phyloP scores from a whole-genome alignment of 192 early-diverging fungal species.

The Backusella morwellensis region DNA sequence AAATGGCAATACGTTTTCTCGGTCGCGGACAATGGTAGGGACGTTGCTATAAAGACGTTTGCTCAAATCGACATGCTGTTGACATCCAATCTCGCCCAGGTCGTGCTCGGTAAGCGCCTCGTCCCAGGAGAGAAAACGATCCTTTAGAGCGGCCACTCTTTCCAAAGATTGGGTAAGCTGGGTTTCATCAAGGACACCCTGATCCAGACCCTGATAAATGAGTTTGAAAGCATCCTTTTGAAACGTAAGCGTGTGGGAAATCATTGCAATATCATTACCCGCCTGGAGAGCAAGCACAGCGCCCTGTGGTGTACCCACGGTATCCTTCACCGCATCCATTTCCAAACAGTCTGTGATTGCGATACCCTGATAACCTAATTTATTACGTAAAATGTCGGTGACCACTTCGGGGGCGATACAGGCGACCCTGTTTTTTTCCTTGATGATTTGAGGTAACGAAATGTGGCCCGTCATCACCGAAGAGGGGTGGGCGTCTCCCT shows the following conservation, averaged over 20 bases:
- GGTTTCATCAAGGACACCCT: neutral
- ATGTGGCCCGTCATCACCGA: slow-evolving; percentile 38
- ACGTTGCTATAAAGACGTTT: slow-evolving; percentile 26
- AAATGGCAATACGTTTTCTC: slow-evolving; percentile 18
- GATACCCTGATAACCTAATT: slow-evolving; percentile 31
- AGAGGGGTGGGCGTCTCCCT: slow-evolving; percentile 19
- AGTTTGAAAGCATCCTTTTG: slow-evolving; percentile 25
- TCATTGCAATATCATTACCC: slow-evolving; percentile 38
- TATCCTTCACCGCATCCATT: slow-evolving; percentile 40
- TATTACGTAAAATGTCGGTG: slow-evolving; percentile 25
- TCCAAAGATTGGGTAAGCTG: slow-evolving; percentile 22
- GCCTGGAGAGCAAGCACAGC: slow-evolving; percentile 32
- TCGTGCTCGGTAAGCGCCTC: slow-evolving; percentile 2
- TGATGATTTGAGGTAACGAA: slow-evolving; percentile 31
- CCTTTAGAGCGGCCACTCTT: slow-evolving; percentile 30
- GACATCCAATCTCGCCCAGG: slow-evolving; percentile 16
- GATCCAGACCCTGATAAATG: slow-evolving; percentile 10
- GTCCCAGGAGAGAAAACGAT: slow-evolving; percentile 32
- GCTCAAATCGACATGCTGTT: slow-evolving; percentile 22
- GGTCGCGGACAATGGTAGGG: slow-evolving; percentile 30
- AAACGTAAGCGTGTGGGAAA: slow-evolving; percentile 33
- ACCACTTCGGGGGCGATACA: slow-evolving; percentile 35
- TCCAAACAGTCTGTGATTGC: slow-evolving; percentile 41
- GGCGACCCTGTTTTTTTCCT: slow-evolving; percentile 13
- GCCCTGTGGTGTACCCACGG: slow-evolving; percentile 25